Conservation (phyloP, 1,284 basidiomycete species). For the Thelephora terrestris region DNA sequence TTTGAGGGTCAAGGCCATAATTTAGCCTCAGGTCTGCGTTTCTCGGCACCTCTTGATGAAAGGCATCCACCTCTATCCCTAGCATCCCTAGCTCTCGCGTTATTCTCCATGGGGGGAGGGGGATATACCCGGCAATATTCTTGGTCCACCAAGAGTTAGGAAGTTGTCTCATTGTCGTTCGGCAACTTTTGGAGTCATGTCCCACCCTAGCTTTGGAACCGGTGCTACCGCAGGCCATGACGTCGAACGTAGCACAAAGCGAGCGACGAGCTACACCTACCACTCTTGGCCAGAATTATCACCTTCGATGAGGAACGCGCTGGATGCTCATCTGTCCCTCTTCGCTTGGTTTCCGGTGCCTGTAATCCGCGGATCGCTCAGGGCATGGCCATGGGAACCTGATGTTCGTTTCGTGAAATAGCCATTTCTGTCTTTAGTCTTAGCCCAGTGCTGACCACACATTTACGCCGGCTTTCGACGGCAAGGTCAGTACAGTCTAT, state of each 20-base stretch:
- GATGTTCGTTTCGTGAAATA: conserved; percentile 13
- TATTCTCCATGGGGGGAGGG: conserved; percentile 62
- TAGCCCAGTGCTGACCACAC: conserved; percentile 29
- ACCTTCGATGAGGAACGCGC: conserved; percentile 60
- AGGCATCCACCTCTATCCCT: not conserved
- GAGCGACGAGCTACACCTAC: conserved; percentile 50
- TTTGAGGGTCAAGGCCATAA: conserved; percentile 19
- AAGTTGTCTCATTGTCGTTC: conserved; percentile 35
- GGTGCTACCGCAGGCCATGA: conserved; percentile 42
- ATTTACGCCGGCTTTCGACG: conserved; percentile 38
- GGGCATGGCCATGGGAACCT: conserved; percentile 30
- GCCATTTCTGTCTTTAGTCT: conserved; percentile 15
- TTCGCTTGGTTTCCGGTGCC: conserved; percentile 43
- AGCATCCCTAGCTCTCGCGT: conserved; percentile 39
- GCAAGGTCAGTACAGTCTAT: conserved; percentile 34
- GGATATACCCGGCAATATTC: conserved; percentile 37
- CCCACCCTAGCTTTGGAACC: conserved; percentile 29
- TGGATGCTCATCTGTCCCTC: conserved; percentile 42
- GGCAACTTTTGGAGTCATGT: conserved; percentile 32
- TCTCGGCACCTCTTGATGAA: not conserved
- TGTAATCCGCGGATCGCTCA: conserved; percentile 44
- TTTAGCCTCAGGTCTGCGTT: conserved; percentile 18
- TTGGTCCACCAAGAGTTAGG: conserved; percentile 29
- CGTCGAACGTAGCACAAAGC: conserved; percentile 42
- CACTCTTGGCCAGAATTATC: conserved; percentile 46